Base-by-base conservation (phyloP, 2,329 filamentous ascomycete genomes). In the Colletotrichum melonis region DNA sequence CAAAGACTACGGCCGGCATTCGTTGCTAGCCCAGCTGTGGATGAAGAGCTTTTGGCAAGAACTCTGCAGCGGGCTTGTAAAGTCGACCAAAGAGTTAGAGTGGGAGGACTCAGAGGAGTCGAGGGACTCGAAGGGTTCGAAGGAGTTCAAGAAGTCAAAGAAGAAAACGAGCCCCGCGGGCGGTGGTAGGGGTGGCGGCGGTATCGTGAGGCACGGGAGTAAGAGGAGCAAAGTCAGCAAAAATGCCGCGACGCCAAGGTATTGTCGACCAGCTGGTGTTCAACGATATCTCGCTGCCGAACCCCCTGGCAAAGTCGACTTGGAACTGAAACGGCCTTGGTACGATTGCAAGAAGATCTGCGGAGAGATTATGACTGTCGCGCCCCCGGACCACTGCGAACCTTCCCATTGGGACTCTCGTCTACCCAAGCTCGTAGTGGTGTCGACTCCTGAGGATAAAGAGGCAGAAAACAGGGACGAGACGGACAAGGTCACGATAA, bases 331-430 rank as follows among this genome's bases (percentile, higher is more conserved):
- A n/a, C 16, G 8, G 19, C 16, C 16, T 42, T 16, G 16, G 42
- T 49, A n/a, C 42, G 19, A n/a, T 19, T 49, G 42, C 42, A 49
- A n/a, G 19, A 49, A 49, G 42, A 49, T 66, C 6, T 54, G 52
- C 30, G 68, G 60, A 52, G 24, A 57, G 32, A 67, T 67, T 5
- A 60, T 38, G 32, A 67, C 24, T 5, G 19, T 52, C 19, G 55
- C 55, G 4, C 55, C 64, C 16, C 32, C 16, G 19, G n/a, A 26
- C 64, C 35, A 67, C 28, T 6, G 8, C 19, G 64, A 67, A 24
- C 64, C 64, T 19, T 16, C 63, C 8, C 28, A 46, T 9, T 49
- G 16, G 42, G 46, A 32, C 24, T 26, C 63, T n/a, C 32, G 28
- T 56, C 46, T 30, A 24, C 22, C 22, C 5, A 16, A 42, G 38